Conservation (phyloP, 805 yeast genomes). For the Saturnispora galanensis region DNA sequence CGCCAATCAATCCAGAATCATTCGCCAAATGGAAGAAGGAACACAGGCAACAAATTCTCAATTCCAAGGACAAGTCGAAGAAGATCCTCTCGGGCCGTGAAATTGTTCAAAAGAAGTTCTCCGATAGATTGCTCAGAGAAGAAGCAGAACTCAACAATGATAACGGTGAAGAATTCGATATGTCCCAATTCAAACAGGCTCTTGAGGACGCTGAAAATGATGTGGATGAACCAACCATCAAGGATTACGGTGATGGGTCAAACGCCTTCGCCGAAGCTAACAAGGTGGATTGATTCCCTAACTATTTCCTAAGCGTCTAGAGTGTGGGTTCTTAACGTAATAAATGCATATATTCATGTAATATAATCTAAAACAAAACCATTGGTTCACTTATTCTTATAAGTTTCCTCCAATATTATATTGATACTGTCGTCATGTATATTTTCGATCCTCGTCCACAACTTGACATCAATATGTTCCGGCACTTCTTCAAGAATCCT, state of each 20-base stretch:
- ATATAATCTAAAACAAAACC: not conserved
- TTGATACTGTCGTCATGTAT: slow-evolving; percentile 28
- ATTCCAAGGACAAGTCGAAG: slow-evolving; percentile 22
- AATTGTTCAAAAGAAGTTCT: slow-evolving; percentile 49
- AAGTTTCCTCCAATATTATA: slow-evolving; percentile 9
- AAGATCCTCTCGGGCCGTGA: slow-evolving; percentile 52
- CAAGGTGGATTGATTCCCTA: slow-evolving; percentile 5
- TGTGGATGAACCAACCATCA: slow-evolving; percentile 39
- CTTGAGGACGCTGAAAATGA: slow-evolving; percentile 41
- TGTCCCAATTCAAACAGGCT: slow-evolving; percentile 44
- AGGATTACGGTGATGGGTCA: slow-evolving; percentile 67
- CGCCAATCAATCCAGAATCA: slow-evolving; percentile 78
- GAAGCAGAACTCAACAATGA: slow-evolving; percentile 36
- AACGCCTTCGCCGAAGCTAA: slow-evolving; percentile 28
- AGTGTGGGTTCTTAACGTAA: slow-evolving; percentile 14
- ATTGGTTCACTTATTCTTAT: not conserved
- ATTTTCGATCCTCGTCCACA: slow-evolving; percentile 36
- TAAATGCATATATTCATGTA: not conserved
- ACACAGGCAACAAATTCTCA: slow-evolving; percentile 49
- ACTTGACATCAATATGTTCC: slow-evolving; percentile 27
- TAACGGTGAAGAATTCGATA: slow-evolving; percentile 44
- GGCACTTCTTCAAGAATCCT: slow-evolving; percentile 34
- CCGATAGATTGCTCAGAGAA: slow-evolving; percentile 45
- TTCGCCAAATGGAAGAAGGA: slow-evolving; percentile 77
- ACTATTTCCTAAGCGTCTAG: slow-evolving; percentile 3